Evolutionary conservation across 2,329 filamentous ascomycete genomes (phyloP), one percentile per base, ranked within the genome.

Genomic region (Plectosphaerella cucumerina): DNA sequence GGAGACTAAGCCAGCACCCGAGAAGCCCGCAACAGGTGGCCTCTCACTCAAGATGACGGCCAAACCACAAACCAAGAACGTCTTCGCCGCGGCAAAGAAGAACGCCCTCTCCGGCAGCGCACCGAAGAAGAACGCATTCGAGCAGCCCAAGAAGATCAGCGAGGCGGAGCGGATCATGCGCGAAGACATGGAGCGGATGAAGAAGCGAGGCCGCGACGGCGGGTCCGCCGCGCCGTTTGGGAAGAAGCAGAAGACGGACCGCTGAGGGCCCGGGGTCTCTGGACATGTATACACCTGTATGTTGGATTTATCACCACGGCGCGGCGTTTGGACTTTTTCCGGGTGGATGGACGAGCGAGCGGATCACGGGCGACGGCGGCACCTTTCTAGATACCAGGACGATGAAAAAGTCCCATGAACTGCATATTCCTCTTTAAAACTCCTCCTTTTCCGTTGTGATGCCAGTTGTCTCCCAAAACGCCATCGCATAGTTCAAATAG

Each of bases 121-220:
- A 3, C 72, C 78, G 4, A 90, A 90, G 68, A 90, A 89, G 65
- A 55, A 66, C 1, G 60, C 71, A 31, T 77, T 75, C 11, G 82
- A 83, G 54, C 79, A 80, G 50, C 85, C 84, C 2, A 90, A 89
- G 75, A 94, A 89, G 61, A 93, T 96, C 81, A 93, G 88, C 61
- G 90, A 95, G 64, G 87, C 86, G 3, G 90, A 93, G 69, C 80
- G 87, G 49, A 95, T 94, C 61, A 96, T 96, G 91, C 89, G 87
- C 67, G 86, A 89, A 60, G 88, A 92, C 63, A 78, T 90, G 68
- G 87, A 90, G 59, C 76, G 80, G 56, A 86, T 90, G 60, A 76
- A 79, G 56, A 91, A 90, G 64, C 76, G 85, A 50, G 69, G 75
- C 33, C 73, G 81, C 45, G 78, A 75, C 10, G 64, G 64, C 4